Percentiles rank a stretch among this genome's conserved stretches.
These are phyloP conservation scores for Aristolochia californica DNA, from an alignment of 164 flowering plant species.

Conservation along the genomic window DNA sequence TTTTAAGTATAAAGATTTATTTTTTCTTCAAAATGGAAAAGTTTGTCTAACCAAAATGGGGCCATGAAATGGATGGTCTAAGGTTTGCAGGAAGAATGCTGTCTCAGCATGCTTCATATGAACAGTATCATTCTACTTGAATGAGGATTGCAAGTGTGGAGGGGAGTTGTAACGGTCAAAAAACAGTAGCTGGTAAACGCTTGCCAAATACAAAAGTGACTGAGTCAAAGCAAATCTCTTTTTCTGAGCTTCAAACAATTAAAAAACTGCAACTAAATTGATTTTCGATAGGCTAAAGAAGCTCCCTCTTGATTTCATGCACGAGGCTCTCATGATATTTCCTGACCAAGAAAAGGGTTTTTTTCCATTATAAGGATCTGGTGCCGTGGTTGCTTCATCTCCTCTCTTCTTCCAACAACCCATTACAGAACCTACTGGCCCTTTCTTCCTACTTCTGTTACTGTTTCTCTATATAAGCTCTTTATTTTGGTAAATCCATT, in stretches of 20 bases:
- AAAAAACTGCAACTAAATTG: not conserved
- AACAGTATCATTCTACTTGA: too few relatives aligned
- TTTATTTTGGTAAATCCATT: not conserved
- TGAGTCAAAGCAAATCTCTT: not conserved
- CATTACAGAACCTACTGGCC: not conserved
- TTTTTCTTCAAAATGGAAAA: too few relatives aligned
- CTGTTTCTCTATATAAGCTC: not conserved
- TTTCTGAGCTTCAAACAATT: too few relatives aligned
- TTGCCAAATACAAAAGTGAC: not conserved
- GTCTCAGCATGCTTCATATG: too few relatives aligned
- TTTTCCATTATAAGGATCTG: not conserved
- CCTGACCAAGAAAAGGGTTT: not conserved
- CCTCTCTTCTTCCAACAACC: not conserved
- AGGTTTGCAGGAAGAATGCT: too few relatives aligned
- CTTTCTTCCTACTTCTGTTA: not conserved
- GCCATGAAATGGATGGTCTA: too few relatives aligned
- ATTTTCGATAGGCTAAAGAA: not conserved
- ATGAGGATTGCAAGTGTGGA: too few relatives aligned
- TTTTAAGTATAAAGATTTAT: too few relatives aligned
- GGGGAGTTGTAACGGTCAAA: not conserved
- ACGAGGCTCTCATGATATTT: conserved; percentile 1
- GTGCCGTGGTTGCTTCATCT: conserved; percentile 1
- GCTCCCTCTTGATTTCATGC: not conserved
- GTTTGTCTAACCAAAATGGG: too few relatives aligned
- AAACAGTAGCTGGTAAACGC: conserved; percentile 4